These are phyloP conservation scores for Carex parvula DNA, from an alignment of 176 grass and related monocot species.

Conservation along the genomic window DNA sequence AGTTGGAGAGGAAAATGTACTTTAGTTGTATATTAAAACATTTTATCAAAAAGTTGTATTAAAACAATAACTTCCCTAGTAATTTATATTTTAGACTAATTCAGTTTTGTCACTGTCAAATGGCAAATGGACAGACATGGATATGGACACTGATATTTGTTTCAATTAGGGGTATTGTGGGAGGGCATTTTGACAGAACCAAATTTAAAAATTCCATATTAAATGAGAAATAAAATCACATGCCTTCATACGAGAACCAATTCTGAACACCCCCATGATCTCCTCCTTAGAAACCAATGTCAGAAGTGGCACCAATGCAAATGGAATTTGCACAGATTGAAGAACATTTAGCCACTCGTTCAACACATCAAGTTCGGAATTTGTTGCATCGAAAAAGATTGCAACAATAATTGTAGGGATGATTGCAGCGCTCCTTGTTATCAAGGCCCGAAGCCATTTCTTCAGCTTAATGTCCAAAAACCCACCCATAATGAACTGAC, in stretches of 20 bases:
- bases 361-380: slow-evolving; percentile 76
- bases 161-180: background rate
- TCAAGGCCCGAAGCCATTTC: slow-evolving; percentile 88
- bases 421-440: slow-evolving; percentile 90
- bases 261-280: slow-evolving; percentile 89
- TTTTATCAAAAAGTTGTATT: too few species aligned
- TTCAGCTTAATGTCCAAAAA: slow-evolving; percentile 85
- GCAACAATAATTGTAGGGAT: slow-evolving; percentile 87
- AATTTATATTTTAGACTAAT: background rate
- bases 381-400: slow-evolving; percentile 70
- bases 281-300: slow-evolving; percentile 90
- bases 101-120: background rate
- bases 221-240: slow-evolving; percentile 32
- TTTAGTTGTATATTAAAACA: background rate
- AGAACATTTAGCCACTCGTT: slow-evolving; percentile 98
- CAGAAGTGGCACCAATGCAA: slow-evolving; percentile 85
- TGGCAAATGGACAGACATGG: background rate
- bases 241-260: slow-evolving; percentile 67
- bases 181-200: background rate
- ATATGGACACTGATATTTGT: background rate
- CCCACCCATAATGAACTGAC: slow-evolving; percentile 99
- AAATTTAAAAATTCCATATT: background rate
- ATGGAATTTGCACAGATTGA: slow-evolving; percentile 95
- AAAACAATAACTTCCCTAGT: background rate
- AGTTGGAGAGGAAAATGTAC: background rate